A percentile compares a stretch with the other conserved stretches of the same genome.
Conservation (phyloP, 768 basidiomycete genomes). For the Termitomyces sp. region DNA sequence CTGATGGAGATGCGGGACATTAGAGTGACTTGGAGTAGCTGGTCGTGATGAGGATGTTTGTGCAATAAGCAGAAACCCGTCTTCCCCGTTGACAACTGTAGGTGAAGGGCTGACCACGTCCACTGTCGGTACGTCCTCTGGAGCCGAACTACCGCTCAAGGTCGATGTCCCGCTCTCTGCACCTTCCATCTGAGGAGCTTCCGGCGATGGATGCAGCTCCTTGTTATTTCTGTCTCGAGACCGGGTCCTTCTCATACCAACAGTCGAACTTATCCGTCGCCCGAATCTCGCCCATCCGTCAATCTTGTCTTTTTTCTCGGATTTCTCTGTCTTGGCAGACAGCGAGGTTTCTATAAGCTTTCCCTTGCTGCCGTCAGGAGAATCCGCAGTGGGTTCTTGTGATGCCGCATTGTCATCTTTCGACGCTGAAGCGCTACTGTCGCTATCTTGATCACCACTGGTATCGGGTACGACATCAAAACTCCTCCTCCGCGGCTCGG, state of each 20-base stretch:
- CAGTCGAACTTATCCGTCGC: conserved; percentile 58
- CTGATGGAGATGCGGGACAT: neutral
- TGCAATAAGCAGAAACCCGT: conserved; percentile 6
- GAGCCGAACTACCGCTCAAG: neutral
- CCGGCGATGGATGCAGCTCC: conserved; percentile 3
- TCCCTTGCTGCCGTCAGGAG: conserved; percentile 21
- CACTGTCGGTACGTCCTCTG: conserved; percentile 8
- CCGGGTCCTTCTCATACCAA: conserved; percentile 44
- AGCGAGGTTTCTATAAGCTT: conserved; percentile 38
- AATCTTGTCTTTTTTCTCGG: conserved; percentile 32
- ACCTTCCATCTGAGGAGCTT: conserved; percentile 9
- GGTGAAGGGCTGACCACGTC: conserved; percentile 13
- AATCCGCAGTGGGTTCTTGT: neutral
- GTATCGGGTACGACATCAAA: conserved; percentile 34
- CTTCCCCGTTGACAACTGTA: neutral
- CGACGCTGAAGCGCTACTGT: conserved; percentile 12
- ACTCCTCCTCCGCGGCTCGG: conserved; percentile 43
- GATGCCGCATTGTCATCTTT: conserved; percentile 27
- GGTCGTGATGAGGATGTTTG: conserved; percentile 13
- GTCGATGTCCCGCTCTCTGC: conserved; percentile 11
- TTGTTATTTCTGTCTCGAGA: conserved; percentile 29
- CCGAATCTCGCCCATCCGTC: conserved; percentile 66
- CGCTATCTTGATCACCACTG: conserved; percentile 16
- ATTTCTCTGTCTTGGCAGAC: conserved; percentile 29
- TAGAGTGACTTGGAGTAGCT: conserved; percentile 9